A percentile compares a stretch with the other conserved stretches of the same genome.
Evolutionary conservation across 441 rosid species (phyloP).

Genomic region (Isatis lusitanica): DNA sequence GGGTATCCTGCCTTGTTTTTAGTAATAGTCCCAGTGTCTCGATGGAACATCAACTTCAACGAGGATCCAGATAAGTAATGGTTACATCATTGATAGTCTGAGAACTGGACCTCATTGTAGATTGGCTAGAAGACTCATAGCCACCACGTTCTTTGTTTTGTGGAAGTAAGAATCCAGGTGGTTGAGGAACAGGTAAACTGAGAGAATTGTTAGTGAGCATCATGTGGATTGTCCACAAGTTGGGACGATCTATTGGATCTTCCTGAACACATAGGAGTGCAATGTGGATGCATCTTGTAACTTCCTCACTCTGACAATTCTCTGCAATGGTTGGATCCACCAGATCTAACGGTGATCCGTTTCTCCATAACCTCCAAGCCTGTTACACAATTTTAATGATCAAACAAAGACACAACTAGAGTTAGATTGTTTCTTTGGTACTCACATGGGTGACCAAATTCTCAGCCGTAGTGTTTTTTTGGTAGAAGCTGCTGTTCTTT

Average conservation of each 20-base stretch:
- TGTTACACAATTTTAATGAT: neutral
- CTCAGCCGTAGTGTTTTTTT: neutral
- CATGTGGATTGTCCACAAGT: conserved; percentile 20
- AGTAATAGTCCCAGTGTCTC: too few relatives aligned
- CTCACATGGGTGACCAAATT: conserved; percentile 38
- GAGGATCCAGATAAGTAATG: neutral
- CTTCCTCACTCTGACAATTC: neutral
- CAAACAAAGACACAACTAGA: too few relatives aligned
- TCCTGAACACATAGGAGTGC: conserved; percentile 40
- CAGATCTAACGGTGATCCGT: conserved; percentile 14
- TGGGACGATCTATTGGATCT: conserved; percentile 27
- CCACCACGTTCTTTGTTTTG: neutral
- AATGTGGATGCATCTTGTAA: conserved; percentile 38
- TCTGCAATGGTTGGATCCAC: conserved; percentile 25
- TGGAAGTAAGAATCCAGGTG: neutral
- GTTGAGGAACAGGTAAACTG: neutral
- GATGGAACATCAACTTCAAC: neutral
- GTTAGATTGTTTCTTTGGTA: neutral
- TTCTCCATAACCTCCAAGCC: conserved; percentile 43
- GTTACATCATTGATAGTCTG: neutral
- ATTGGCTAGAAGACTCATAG: neutral
- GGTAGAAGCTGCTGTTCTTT: conserved; percentile 21
- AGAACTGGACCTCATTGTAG: neutral
- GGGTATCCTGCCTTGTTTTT: too few relatives aligned
- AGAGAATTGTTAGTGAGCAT: neutral